phyloP scores from a whole-genome alignment of 2,329 filamentous ascomycete species.

The Orbilia quercus region DNA sequence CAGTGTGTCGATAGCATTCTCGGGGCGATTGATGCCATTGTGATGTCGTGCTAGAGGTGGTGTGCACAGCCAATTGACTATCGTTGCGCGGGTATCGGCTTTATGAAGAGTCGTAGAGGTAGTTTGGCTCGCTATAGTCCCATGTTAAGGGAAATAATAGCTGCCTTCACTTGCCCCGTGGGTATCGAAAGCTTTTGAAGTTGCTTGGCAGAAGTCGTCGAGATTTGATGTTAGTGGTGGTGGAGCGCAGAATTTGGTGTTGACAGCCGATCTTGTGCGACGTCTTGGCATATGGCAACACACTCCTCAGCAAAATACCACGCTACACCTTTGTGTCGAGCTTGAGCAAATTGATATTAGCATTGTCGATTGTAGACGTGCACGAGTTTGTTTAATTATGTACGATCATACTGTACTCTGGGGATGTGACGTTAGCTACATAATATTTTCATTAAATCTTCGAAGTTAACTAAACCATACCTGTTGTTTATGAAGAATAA shows the following conservation, averaged over 20 bases:
- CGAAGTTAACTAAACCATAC: too few species aligned
- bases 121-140: conserved; percentile 16
- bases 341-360: too few species aligned
- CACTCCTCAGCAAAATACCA: neutral
- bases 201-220: conserved; percentile 17
- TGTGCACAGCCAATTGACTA: conserved; percentile 19
- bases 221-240: conserved; percentile 17
- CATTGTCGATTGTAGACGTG: too few species aligned
- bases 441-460: too few species aligned
- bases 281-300: conserved; percentile 37
- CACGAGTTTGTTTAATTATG: too few species aligned
- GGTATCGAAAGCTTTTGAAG: conserved; percentile 4
- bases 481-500: too few species aligned
- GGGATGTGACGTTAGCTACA: too few species aligned
- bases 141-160: conserved; percentile 21
- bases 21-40: conserved; percentile 41
- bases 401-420: too few species aligned
- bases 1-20: conserved; percentile 38
- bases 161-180: conserved; percentile 3
- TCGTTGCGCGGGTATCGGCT: neutral
- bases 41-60: too few species aligned
- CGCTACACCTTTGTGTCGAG: too few species aligned
- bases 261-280: conserved; percentile 29
- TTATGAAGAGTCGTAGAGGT: conserved; percentile 6
- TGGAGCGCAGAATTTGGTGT: conserved; percentile 48